Percentiles rank a stretch among this genome's conserved stretches.
Evolutionary conservation across 768 basidiomycete species (phyloP).

Genomic region (Agrocybe chaxingu): DNA sequence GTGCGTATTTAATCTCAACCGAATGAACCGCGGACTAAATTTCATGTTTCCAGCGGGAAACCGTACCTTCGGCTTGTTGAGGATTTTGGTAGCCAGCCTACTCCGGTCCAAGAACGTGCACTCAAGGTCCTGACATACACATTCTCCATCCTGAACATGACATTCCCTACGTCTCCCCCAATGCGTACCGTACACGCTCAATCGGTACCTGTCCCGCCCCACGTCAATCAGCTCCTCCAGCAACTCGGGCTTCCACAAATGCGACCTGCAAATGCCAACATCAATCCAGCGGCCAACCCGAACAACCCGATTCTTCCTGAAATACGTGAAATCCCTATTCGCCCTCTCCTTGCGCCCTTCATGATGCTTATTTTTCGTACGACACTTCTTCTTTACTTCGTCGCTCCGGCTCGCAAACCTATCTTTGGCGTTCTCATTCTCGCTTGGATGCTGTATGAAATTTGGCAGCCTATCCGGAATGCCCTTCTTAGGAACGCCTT

Average conservation of each 20-base stretch:
- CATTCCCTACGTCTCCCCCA: slow-evolving; percentile 18
- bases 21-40: slow-evolving; percentile 5
- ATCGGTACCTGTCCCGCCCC: slow-evolving; percentile 37
- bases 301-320: slow-evolving; percentile 31
- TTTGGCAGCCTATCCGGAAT: slow-evolving; percentile 65
- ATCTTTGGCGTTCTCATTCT: slow-evolving; percentile 63
- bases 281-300: slow-evolving; percentile 25
- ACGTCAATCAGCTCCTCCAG: slow-evolving; percentile 60
- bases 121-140: slow-evolving; percentile 61
- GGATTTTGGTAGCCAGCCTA: slow-evolving; percentile 38
- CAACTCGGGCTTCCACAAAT: slow-evolving; percentile 61
- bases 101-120: slow-evolving; percentile 60
- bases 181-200: slow-evolving; percentile 20
- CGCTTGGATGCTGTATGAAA: slow-evolving; percentile 72
- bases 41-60: slow-evolving; percentile 36
- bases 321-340: slow-evolving; percentile 58
- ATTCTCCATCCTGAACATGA: slow-evolving; percentile 43
- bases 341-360: slow-evolving; percentile 65
- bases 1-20: slow-evolving; percentile 27
- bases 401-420: slow-evolving; percentile 72
- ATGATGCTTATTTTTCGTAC: slow-evolving; percentile 69
- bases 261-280: slow-evolving; percentile 34
- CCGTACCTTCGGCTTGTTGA: slow-evolving; percentile 51
- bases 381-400: slow-evolving; percentile 68
- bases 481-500: slow-evolving; percentile 30